Evolutionary conservation across 345 rosid species (phyloP), one percentile per base, ranked within the genome.

Genomic region (Camelina neglecta): DNA sequence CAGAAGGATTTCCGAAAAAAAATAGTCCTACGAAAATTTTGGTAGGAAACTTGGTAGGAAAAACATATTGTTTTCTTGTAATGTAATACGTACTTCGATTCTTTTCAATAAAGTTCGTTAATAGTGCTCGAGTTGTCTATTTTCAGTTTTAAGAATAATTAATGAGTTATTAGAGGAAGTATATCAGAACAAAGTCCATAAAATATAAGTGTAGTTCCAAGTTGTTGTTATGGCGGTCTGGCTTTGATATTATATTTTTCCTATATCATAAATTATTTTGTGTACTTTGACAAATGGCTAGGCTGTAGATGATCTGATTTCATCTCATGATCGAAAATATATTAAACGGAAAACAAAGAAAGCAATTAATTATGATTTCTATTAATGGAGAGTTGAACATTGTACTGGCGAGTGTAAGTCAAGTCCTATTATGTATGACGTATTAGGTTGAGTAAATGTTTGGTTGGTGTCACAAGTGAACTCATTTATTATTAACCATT

Each of bases 381-480:
- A 75, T 26, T 12, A 59, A 41, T 16, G 47, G 78, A 50, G 75
- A 10, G 41, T 41, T 29, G 73, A 20, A 51, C 45, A 50, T 18
- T 60, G 36, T 67, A 41, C 24, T 23, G 26, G 38, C 42, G n/a
- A 58, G 42, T 65, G 60, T 3, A 67, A 75, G 47, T 68, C 69
- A 51, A 29, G 68, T 60, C 74, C 47, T 68, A 59, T 65, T 58
- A 39, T 38, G 67, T 12, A 50, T 75, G 79, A 67, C 67, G 61
- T 67, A 48, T 29, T 67, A 60, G 79, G 69, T 68, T 75, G 69
- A 75, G 74, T 75, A 60, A 75, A 75, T 60, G 67, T 42, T 50
- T 68, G 79, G 69, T 68, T 68, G 74, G 74, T 68, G 57, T 39
- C 62, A 68, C 69, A 55, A 75, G 78, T 74, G 33, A 66, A 7